Evolutionary conservation across 2,329 filamentous ascomycete genomes (phyloP), one percentile per base, ranked within the genome.

Genomic region (Mycogone perniciosa): DNA sequence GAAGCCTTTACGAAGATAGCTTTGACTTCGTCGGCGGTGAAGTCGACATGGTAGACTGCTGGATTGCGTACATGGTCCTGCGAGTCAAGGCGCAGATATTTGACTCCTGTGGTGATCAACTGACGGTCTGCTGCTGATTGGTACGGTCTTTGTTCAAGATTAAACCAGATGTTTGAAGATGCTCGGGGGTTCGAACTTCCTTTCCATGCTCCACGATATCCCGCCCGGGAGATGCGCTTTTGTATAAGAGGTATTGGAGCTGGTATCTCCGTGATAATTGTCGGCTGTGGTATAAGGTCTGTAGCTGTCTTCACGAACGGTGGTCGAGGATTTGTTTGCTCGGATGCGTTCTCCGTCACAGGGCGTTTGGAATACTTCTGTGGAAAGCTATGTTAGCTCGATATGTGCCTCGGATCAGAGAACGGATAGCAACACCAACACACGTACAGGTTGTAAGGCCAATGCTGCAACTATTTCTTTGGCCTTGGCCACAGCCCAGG

Each of bases 21-120:
- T 30, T 51, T 48, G 7, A 72, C 56, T 52, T 79, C 76, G 1
- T 67, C 61, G 0, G 53, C 40, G 0, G 65, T 64, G 39, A 79
- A 77, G 57, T 77, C 76, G 6, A 76, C 72, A 53, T 79, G 76
- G 13, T 75, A 67, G 0, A 65, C 56, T 3, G 40, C 44, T 11
- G 56, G 58, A 7, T 57, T 9, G 7, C 13, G 20, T 7, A 53
- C 20, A 6, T 48, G 39, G 13, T 54, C 48, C 7, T 20, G 48
- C 37, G 38, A 31, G 4, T 44, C 29, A 6, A 37, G 50, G 33
- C 59, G 13, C 1, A 46, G 46, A 4, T 46, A 46, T 31, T 47
- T 52, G 26, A 57, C 42, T 3, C 67, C 64, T 11, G 51, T 56
- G 7, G 56, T 54, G 38, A 69, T 66, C 0, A 56, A 53, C n/a